Evolutionary conservation across 768 basidiomycete genomes (phyloP).

Genomic region (Serendipita vermifera): DNA sequence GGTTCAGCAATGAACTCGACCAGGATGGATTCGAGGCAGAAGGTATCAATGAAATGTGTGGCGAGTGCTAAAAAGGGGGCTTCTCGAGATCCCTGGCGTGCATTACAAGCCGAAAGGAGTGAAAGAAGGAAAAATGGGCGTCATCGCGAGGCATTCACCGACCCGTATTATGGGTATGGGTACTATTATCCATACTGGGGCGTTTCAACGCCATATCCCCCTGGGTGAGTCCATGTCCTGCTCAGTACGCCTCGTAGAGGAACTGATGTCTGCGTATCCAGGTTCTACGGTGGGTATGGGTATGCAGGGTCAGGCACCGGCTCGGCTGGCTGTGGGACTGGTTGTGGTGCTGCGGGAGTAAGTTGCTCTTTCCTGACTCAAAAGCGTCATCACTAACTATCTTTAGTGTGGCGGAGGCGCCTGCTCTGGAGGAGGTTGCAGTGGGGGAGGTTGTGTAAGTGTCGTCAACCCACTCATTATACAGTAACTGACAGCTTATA

Average conservation of each 20-base stretch:
- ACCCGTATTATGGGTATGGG: conserved; percentile 1
- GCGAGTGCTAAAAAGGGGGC: background rate
- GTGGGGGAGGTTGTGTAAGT: too few relatives aligned
- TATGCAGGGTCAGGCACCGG: background rate
- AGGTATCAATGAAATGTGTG: background rate
- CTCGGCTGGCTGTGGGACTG: background rate
- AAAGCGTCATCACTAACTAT: too few relatives aligned
- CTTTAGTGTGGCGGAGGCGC: background rate
- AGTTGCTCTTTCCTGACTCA: too few relatives aligned
- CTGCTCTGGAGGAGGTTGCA: too few relatives aligned
- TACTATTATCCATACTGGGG: background rate
- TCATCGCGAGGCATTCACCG: background rate
- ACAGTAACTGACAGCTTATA: too few relatives aligned
- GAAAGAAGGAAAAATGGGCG: background rate
- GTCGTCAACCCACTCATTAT: too few relatives aligned
- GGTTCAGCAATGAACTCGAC: background rate
- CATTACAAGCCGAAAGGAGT: background rate
- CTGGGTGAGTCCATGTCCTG: background rate
- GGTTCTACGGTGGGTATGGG: background rate
- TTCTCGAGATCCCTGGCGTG: background rate
- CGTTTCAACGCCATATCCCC: background rate
- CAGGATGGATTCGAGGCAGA: background rate
- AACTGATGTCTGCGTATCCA: background rate
- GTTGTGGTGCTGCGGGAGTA: background rate
- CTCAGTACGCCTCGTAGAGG: background rate